Evolutionary conservation across 176 grass and related monocot species (phyloP).

Genomic region (Rhynchospora breviuscula): DNA sequence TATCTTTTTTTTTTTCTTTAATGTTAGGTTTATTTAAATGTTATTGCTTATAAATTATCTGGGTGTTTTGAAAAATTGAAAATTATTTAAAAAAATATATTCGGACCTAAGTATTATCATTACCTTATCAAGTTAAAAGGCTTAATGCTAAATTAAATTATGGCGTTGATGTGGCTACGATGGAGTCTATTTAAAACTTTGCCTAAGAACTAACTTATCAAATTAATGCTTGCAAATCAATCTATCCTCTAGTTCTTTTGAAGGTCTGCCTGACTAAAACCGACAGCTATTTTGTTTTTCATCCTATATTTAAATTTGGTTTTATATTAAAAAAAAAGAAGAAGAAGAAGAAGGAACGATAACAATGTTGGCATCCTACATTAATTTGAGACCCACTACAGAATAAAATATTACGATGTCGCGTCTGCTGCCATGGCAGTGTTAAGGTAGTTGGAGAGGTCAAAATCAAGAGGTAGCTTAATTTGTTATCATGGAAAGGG

Average conservation of each 20-base stretch:
- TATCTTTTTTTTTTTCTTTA: no score
- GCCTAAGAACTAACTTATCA: background rate
- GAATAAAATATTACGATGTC: background rate
- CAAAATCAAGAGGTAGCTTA: conserved; percentile 27
- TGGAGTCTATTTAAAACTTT: background rate
- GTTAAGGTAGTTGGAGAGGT: conserved; percentile 27
- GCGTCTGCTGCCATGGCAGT: conserved; percentile 7
- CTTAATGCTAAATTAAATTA: background rate
- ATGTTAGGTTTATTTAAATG: no score
- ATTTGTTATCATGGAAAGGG: conserved; percentile 21
- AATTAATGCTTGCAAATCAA: conserved; percentile 12
- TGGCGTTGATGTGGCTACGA: background rate
- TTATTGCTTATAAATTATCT: no score
- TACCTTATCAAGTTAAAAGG: background rate
- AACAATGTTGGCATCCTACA: background rate
- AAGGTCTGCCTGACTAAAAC: background rate
- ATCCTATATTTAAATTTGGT: background rate
- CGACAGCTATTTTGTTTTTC: background rate
- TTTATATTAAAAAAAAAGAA: background rate
- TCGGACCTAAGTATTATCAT: background rate
- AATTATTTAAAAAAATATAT: no score
- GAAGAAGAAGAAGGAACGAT: background rate
- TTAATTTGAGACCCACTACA: background rate
- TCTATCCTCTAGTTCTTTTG: background rate
- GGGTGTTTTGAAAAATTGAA: no score